Percentiles rank a stretch among this genome's conserved stretches.
Evolutionary conservation across 148 eudicot genomes (phyloP).

Genomic region (Cornus florida): DNA sequence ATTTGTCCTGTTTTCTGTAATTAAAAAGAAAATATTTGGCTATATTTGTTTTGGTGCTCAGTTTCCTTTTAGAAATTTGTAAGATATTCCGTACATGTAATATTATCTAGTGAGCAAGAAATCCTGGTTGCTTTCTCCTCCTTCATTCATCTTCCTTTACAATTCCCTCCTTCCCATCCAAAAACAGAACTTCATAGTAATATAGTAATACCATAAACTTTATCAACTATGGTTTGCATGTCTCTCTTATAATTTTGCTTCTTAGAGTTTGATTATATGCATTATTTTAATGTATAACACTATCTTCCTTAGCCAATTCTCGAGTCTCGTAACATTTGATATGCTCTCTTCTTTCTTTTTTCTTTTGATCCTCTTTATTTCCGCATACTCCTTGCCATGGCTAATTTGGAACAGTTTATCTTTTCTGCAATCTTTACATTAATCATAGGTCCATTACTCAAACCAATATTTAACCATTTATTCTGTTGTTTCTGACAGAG

Average conservation of each 20-base stretch:
- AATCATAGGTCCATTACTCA: neutral
- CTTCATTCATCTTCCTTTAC: conserved; percentile 2
- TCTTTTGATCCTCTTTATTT: neutral
- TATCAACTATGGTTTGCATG: too few relatives aligned
- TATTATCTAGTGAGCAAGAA: neutral
- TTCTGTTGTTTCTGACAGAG: conserved; percentile 45
- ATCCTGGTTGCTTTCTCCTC: neutral
- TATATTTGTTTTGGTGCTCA: neutral
- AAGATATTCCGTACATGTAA: neutral
- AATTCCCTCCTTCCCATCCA: too few relatives aligned
- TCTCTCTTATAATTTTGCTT: neutral
- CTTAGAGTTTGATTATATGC: neutral
- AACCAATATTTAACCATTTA: neutral
- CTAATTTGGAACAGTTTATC: neutral
- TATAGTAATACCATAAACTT: too few relatives aligned
- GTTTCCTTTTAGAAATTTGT: neutral
- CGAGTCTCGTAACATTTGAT: too few relatives aligned
- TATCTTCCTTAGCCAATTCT: neutral
- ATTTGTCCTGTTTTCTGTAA: neutral
- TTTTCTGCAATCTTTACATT: neutral
- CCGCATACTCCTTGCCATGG: neutral
- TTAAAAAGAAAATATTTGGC: neutral
- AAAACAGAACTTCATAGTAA: too few relatives aligned
- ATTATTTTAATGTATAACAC: too few relatives aligned
- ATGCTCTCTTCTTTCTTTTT: too few relatives aligned